Percentiles rank a stretch among this genome's conserved stretches.
Evolutionary conservation across 1,139 yeast genomes (phyloP).

Genomic region (Zygosaccharomyces sapae): DNA sequence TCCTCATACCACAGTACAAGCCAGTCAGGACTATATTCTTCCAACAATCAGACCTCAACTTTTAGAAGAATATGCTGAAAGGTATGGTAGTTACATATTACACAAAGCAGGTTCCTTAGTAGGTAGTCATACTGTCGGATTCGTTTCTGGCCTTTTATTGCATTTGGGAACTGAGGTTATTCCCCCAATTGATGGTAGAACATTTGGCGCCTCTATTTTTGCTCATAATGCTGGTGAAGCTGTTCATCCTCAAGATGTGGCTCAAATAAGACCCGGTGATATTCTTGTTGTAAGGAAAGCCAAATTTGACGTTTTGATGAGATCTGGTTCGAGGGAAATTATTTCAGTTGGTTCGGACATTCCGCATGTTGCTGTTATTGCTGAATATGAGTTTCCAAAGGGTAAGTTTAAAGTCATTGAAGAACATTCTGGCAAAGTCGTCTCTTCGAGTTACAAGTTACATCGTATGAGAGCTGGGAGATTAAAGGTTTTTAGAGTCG

Average conservation of each 20-base stretch:
- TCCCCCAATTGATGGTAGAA: conserved; percentile 59
- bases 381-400: conserved; percentile 71
- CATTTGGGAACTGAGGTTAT: conserved; percentile 40
- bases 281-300: conserved; percentile 71
- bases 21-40: conserved; percentile 28
- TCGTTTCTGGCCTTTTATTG: conserved; percentile 31
- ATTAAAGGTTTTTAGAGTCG: conserved; percentile 69
- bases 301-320: conserved; percentile 65
- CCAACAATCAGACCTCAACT: conserved; percentile 21
- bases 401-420: conserved; percentile 75
- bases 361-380: conserved; percentile 49
- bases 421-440: conserved; percentile 53
- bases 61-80: conserved; percentile 48
- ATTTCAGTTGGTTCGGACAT: conserved; percentile 47
- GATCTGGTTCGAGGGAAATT: conserved; percentile 46
- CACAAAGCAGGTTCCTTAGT: conserved; percentile 43
- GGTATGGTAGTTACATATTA: conserved; percentile 45
- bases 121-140: conserved; percentile 37
- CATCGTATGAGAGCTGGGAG: conserved; percentile 75
- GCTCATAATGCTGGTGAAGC: conserved; percentile 56
- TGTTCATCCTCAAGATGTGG: conserved; percentile 44
- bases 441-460: conserved; percentile 60
- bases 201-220: conserved; percentile 66
- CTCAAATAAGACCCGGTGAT: conserved; percentile 69
- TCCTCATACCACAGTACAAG: conserved; percentile 51